These are phyloP conservation scores for Metschnikowia lochheadii DNA, from an alignment of 805 yeast genomes.

Conservation along the genomic window DNA sequence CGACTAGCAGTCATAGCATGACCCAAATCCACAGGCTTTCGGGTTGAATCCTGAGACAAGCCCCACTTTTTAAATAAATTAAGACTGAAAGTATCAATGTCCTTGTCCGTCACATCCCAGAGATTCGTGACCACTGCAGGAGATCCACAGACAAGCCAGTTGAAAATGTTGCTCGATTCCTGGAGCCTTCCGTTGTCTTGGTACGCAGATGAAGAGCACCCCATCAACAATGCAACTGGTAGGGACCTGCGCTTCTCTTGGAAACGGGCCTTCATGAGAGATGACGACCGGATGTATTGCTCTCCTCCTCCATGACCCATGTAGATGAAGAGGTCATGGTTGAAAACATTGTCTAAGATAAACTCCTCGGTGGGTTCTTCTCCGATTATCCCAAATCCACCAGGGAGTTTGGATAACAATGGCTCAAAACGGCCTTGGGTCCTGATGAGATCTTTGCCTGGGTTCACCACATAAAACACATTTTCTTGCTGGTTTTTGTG, in stretches of 20 bases:
- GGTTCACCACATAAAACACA: slow-evolving; percentile 65
- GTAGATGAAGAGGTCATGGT: slow-evolving; percentile 56
- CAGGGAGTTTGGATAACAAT: slow-evolving; percentile 32
- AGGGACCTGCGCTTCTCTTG: slow-evolving; percentile 33
- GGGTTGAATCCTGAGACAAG: slow-evolving; percentile 25
- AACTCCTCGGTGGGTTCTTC: slow-evolving; percentile 53
- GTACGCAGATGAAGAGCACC: slow-evolving; percentile 84
- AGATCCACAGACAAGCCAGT: slow-evolving; percentile 75
- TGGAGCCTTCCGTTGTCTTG: slow-evolving; percentile 56
- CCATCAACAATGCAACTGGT: slow-evolving; percentile 69
- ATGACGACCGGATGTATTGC: slow-evolving; percentile 59
- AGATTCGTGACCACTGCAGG: slow-evolving; percentile 80
- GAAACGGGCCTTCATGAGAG: slow-evolving; percentile 32
- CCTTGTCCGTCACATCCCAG: slow-evolving; percentile 98
- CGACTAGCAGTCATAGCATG: slow-evolving; percentile 62
- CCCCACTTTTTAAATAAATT: slow-evolving; percentile 67
- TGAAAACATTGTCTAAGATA: slow-evolving; percentile 40
- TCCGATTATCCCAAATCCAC: slow-evolving; percentile 57
- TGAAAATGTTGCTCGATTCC: slow-evolving; percentile 71
- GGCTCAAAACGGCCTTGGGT: slow-evolving; percentile 59
- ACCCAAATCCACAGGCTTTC: slow-evolving; percentile 33
- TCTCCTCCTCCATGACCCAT: slow-evolving; percentile 98
- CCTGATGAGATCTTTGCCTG: slow-evolving; percentile 67
- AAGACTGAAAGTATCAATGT: slow-evolving; percentile 74
- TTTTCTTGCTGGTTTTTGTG: neutral